Evolutionary conservation across 2,329 filamentous ascomycete genomes (phyloP).

Genomic region (Claviceps monticola): DNA sequence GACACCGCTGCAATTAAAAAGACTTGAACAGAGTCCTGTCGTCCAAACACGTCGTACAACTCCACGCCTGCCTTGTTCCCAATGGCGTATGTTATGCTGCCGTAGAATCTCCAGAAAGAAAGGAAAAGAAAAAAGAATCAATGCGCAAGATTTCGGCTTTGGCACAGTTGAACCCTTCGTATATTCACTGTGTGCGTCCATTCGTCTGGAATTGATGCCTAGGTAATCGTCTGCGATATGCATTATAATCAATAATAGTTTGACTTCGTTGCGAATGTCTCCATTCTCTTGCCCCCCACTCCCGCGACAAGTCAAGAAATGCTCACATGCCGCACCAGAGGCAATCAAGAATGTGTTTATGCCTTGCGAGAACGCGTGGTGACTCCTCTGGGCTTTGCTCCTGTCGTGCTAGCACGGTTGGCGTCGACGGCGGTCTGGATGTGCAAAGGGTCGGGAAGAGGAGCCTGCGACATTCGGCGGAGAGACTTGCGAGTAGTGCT

Average conservation of each 20-base stretch:
- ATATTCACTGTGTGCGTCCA: neutral
- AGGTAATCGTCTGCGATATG: neutral
- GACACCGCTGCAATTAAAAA: constrained; percentile 12
- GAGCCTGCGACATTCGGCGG: constrained; percentile 50
- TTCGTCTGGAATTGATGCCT: neutral
- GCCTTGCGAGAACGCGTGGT: constrained; percentile 59
- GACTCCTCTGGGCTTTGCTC: constrained; percentile 43
- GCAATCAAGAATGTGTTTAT: constrained; percentile 10
- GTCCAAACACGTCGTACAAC: constrained; percentile 3
- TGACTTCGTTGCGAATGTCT: neutral
- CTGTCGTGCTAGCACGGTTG: constrained; percentile 38
- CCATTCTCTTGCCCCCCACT: neutral
- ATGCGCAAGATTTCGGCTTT: constrained; percentile 1
- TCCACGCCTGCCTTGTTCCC: neutral
- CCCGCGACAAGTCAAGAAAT: neutral
- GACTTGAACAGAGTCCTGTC: constrained; percentile 12
- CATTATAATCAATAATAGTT: neutral
- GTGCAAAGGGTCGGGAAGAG: constrained; percentile 70
- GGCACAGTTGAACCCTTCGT: neutral
- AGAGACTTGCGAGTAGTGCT: constrained; percentile 68
- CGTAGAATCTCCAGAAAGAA: constrained; percentile 1
- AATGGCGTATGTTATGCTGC: constrained; percentile 1
- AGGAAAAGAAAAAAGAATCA: neutral
- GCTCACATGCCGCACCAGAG: neutral
- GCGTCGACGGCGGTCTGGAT: constrained; percentile 42